Conservation (phyloP, 2,329 filamentous ascomycete species). For the Calonectria pseudoturangicola region DNA sequence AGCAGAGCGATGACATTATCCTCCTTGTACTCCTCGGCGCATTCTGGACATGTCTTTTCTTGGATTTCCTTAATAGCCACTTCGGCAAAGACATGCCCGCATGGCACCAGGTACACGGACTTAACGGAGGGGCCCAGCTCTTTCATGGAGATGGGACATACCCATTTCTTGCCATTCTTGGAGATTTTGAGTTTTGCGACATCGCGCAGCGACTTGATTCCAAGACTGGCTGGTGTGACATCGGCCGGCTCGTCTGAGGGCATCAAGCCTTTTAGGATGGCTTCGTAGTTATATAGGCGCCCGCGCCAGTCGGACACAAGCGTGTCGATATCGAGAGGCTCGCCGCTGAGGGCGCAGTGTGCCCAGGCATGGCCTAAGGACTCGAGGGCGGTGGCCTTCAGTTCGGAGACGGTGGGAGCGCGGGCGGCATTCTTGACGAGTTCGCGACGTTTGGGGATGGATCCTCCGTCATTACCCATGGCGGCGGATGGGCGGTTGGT, state of each 20-base stretch:
- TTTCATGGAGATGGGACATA: conserved; percentile 92
- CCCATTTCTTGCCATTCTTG: conserved; percentile 74
- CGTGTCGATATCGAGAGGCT: conserved; percentile 79
- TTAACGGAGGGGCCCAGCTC: conserved; percentile 86
- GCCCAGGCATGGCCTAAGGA: conserved; percentile 91
- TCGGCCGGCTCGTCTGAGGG: conserved; percentile 76
- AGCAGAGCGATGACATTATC: conserved; percentile 91
- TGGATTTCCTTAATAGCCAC: conserved; percentile 87
- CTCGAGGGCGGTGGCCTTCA: conserved; percentile 92
- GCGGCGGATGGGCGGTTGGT: conserved; percentile 32
- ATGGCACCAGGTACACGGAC: conserved; percentile 93
- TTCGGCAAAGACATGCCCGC: conserved; percentile 95
- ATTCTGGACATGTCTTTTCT: conserved; percentile 80
- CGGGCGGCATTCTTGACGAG: conserved; percentile 95
- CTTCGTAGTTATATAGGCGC: conserved; percentile 95
- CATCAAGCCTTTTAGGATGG: conserved; percentile 80
- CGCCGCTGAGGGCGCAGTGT: conserved; percentile 89
- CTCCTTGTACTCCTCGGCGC: conserved; percentile 82
- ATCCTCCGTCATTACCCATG: conserved; percentile 99
- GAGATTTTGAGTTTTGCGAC: conserved; percentile 89
- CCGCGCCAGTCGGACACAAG: conserved; percentile 91
- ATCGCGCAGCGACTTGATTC: conserved; percentile 89
- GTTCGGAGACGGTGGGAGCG: conserved; percentile 85
- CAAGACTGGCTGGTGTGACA: conserved; percentile 66
- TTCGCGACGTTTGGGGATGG: conserved; percentile 95